Conservation (phyloP, 2,329 filamentous ascomycete species). For the Exserohilum rostratum region DNA sequence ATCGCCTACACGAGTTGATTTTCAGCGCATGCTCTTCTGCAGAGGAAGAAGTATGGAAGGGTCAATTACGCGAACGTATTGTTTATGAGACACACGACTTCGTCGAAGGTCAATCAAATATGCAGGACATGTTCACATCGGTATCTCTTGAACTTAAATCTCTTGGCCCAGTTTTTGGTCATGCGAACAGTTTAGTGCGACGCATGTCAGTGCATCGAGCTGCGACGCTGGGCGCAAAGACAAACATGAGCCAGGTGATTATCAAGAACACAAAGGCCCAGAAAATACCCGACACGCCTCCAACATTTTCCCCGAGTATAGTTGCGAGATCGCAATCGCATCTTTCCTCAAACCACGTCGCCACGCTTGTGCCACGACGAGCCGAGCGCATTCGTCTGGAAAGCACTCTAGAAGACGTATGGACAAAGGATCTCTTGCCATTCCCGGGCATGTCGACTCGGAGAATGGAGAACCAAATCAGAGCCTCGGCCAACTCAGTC, state of each 20-base stretch:
- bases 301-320: constrained; percentile 53
- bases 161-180: constrained; percentile 76
- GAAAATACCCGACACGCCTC: constrained; percentile 60
- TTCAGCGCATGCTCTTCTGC: constrained; percentile 82
- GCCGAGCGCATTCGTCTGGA: constrained; percentile 81
- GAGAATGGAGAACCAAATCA: constrained; percentile 73
- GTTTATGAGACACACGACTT: constrained; percentile 58
- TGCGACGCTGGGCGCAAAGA: constrained; percentile 73
- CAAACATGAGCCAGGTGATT: constrained; percentile 75
- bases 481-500: constrained; percentile 80
- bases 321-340: constrained; percentile 82
- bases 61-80: constrained; percentile 64
- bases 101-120: constrained; percentile 55
- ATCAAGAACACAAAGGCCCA: constrained; percentile 81
- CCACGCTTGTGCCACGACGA: constrained; percentile 74
- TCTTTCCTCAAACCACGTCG: constrained; percentile 68
- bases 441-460: constrained; percentile 79
- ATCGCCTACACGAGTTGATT: constrained; percentile 81
- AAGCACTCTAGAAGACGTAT: constrained; percentile 74
- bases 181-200: constrained; percentile 68
- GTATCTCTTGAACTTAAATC: constrained; percentile 73
- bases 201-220: constrained; percentile 80
- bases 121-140: constrained; percentile 63
- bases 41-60: constrained; percentile 82
- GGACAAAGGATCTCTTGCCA: constrained; percentile 80